Base-by-base conservation (phyloP, 176 grass and related monocot genomes). In the Avena atlantica region DNA sequence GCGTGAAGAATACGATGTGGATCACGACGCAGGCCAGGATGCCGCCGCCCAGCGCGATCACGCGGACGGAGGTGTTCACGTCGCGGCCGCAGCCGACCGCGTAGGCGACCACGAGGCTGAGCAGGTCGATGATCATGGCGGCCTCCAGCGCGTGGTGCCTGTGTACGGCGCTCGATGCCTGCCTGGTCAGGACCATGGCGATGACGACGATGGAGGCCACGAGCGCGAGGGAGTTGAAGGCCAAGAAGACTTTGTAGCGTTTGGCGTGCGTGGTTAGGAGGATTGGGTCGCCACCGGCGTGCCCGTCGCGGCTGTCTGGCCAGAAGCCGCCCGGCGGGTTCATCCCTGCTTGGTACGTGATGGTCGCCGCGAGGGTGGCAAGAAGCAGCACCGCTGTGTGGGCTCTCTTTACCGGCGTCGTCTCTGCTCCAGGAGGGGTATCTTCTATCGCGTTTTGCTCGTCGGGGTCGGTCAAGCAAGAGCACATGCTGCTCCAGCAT, bases 301-400 rank as follows among this genome's bases (percentile, higher is more conserved):
- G 76, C 2, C 76, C 76, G 7, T 85, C 52, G 7, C 69, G 52
- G 14, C 73, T 12, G 65, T 51, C 70, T 21, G n/a, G 70, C 89
- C 84, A 83, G 44, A 90, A 45, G 31, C 84, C 52, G 8, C 89
- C 89, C 16, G 89, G 89, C 1, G 57, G 57, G 37, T 62, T 58
- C 36, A 81, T 48, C 21, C 60, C 78, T 29, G 60, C 60, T 47
- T 64, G 60, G 42, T 64, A 63, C 34, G 89, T 83, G 20, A 85
- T 37, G 57, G 84, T 80, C 19, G 71, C 89, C 13, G 79, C 68
- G 1, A 87, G 50, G 23, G 81, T 81, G 16, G 89, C 84, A 1
- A 90, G 84, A 21, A 90, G 27, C 61, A 87, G 84, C 12, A 81
- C 24, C 19, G 8, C 45, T 0, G 56, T 25, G 16, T 63, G 44